Conservation (phyloP, 805 yeast species). For the Candida anglica region DNA sequence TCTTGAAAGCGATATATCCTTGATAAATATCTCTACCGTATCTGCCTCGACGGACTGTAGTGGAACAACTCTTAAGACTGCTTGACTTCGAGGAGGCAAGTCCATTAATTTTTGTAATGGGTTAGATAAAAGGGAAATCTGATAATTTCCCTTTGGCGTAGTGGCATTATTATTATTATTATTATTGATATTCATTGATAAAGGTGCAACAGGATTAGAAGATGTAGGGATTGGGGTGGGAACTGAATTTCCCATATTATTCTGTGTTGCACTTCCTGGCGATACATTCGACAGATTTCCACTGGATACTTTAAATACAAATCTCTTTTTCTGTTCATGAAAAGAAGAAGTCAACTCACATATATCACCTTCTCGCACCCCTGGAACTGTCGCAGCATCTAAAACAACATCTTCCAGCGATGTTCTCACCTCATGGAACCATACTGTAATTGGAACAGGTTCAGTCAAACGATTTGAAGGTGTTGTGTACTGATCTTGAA, state of each 20-base stretch:
- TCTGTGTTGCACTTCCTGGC: neutral
- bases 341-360: slow-evolving; percentile 54
- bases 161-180: neutral
- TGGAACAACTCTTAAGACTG: slow-evolving; percentile 47
- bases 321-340: neutral
- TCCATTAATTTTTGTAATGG: slow-evolving; percentile 58
- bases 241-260: too few relatives aligned
- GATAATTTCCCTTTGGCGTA: slow-evolving; percentile 24
- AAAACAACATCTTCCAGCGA: slow-evolving; percentile 58
- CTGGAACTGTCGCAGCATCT: slow-evolving; percentile 57
- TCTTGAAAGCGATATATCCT: slow-evolving; percentile 76
- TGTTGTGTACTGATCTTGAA: too few relatives aligned
- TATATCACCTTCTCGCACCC: slow-evolving; percentile 67
- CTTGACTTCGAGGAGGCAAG: slow-evolving; percentile 64
- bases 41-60: slow-evolving; percentile 63
- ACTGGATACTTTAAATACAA: neutral
- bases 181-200: neutral
- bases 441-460: slow-evolving; percentile 41
- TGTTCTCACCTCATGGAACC: slow-evolving; percentile 68
- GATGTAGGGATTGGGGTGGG: neutral
- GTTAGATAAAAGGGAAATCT: slow-evolving; percentile 56
- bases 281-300: neutral
- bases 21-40: slow-evolving; percentile 73
- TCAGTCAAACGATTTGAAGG: too few relatives aligned
- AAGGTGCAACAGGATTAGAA: neutral